Percentiles rank a stretch among this genome's conserved stretches.
Conservation (phyloP, 1,139 yeast genomes). For the Lipomyces yarrowii region DNA sequence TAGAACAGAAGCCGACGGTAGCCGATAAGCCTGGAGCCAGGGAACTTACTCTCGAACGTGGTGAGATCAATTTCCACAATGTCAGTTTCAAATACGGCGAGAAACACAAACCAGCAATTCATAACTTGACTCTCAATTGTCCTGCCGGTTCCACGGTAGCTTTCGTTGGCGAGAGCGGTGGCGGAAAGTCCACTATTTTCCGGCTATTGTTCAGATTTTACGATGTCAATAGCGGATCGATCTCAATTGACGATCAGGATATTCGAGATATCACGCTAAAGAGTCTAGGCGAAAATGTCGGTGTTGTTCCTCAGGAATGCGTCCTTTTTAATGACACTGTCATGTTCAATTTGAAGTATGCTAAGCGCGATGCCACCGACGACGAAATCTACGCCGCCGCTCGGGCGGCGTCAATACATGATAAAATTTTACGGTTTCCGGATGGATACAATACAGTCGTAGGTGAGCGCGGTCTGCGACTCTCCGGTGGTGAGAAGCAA, state of each 20-base stretch:
- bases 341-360: constrained; percentile 84
- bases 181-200: constrained; percentile 89
- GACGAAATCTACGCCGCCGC: constrained; percentile 70
- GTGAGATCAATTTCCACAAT: constrained; percentile 79
- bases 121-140: constrained; percentile 76
- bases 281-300: constrained; percentile 70
- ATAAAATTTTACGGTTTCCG: constrained; percentile 60
- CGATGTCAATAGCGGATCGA: constrained; percentile 76
- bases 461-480: constrained; percentile 83
- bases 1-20: constrained; percentile 30
- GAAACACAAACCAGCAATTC: constrained; percentile 80
- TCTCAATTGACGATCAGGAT: constrained; percentile 86
- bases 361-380: constrained; percentile 71
- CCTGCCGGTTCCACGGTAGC: constrained; percentile 90
- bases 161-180: constrained; percentile 87
- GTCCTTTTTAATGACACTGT: constrained; percentile 92
- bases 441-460: constrained; percentile 66
- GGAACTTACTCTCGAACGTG: constrained; percentile 52
- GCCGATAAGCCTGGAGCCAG: constrained; percentile 48
- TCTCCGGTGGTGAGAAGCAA: constrained; percentile 89
- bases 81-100: constrained; percentile 91
- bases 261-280: constrained; percentile 72
- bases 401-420: constrained; percentile 66
- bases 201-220: constrained; percentile 85
- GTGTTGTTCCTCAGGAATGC: constrained; percentile 97